Evolutionary conservation across 129 eudicot species (phyloP), one percentile per base, ranked within the genome.

Genomic region (Lactuca saligna): DNA sequence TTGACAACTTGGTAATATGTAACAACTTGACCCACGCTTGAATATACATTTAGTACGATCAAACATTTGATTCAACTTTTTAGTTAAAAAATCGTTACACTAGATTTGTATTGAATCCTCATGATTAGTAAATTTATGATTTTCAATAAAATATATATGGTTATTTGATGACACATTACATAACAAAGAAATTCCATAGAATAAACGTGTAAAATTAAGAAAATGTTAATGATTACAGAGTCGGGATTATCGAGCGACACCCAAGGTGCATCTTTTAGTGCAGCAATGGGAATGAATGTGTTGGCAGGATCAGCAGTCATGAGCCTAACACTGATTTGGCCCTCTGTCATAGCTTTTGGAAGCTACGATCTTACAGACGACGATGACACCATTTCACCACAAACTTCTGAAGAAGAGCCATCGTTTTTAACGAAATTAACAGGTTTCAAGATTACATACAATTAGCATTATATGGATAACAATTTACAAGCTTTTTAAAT

Each of bases 261-360:
- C 10, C 66, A 53, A 6, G 82, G 88, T 38, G 81, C 85, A 49
- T 61, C 61, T 56, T 72, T 37, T 37, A 72, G 78, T 62, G 87
- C 90, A 29, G 81, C 71, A 66, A 68, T 81, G 66, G 91, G 96
- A 6, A 83, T 88, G 82, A 85, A 79, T 57, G 51, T 88, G 35
- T 70, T 85, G 5, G 87, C 91, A 4, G 96, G 96, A 53, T 61
- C 88, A 17, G 79, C 91, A 5, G 87, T 78, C 16, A 68, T 85
- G 86, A 75, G 74, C 51, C 76, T 85, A 14, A 85, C 96, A 14
- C 72, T 88, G 3, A 71, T 79, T 37, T 85, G 91, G 96, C 91
- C 88, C 2, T 39, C 75, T 8, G 80, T 81, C 17, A 75, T 85
- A 57, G 74, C 51, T 49, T 63, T 85, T 5, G 96, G 88, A 60